Conservation (phyloP, 768 basidiomycete genomes). For the Trichaptum fuscoviolaceum region DNA sequence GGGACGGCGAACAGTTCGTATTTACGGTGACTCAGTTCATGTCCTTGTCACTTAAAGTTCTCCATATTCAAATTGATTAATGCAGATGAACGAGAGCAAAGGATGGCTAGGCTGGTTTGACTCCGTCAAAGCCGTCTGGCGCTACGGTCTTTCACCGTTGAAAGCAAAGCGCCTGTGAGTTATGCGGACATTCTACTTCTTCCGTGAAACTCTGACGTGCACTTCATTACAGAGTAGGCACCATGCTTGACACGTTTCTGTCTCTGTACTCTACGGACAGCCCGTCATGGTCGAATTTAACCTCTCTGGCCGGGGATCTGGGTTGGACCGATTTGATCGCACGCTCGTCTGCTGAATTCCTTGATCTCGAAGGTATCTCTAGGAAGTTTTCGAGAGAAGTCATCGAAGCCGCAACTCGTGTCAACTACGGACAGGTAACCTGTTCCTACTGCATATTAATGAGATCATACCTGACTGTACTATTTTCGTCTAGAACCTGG, state of each 20-base stretch:
- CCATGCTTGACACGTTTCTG: constrained; percentile 47
- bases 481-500: constrained; percentile 45
- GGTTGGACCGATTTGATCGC: constrained; percentile 31
- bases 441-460: background rate
- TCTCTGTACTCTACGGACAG: constrained; percentile 49
- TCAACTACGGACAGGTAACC: constrained; percentile 75
- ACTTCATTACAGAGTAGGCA: constrained; percentile 41
- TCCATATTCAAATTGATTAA: constrained; percentile 35
- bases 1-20: constrained; percentile 77
- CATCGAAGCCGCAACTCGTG: constrained; percentile 73
- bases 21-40: constrained; percentile 43
- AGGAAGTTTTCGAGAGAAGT: constrained; percentile 63
- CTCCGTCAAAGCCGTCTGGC: constrained; percentile 66
- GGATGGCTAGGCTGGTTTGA: constrained; percentile 54
- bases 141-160: constrained; percentile 68
- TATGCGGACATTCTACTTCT: background rate
- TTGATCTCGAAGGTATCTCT: constrained; percentile 48
- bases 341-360: constrained; percentile 52
- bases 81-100: constrained; percentile 24
- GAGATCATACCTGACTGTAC: background rate
- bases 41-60: background rate
- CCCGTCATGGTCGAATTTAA: constrained; percentile 59
- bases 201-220: background rate
- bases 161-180: constrained; percentile 32
- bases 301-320: constrained; percentile 43